These are phyloP conservation scores for Fusarium anthophilum DNA, from an alignment of 2,329 filamentous ascomycete species.

Conservation along the genomic window DNA sequence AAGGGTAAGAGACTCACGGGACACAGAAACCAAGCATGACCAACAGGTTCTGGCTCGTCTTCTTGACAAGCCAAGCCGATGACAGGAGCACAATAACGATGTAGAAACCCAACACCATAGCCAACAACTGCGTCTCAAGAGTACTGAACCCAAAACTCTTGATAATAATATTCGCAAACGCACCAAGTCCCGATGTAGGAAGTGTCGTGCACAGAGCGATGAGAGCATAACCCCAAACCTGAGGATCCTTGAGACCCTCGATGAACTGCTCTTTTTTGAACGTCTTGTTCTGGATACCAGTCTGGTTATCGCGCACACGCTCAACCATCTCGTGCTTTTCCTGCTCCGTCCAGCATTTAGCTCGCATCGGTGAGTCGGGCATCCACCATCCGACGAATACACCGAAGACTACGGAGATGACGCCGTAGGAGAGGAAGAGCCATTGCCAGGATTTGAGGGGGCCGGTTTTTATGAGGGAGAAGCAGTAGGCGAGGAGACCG, in stretches of 20 bases:
- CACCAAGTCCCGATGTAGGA: slow-evolving; percentile 76
- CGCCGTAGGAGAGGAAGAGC: slow-evolving; percentile 73
- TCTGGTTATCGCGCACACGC: slow-evolving; percentile 68
- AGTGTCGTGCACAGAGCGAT: slow-evolving; percentile 78
- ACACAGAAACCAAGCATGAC: slow-evolving; percentile 73
- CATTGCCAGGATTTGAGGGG: slow-evolving; percentile 73
- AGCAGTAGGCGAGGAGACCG: slow-evolving; percentile 74
- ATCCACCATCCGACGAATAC: slow-evolving; percentile 71
- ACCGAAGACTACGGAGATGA: slow-evolving; percentile 70
- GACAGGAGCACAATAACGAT: slow-evolving; percentile 76
- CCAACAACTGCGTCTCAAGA: slow-evolving; percentile 75
- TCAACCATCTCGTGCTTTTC: slow-evolving; percentile 73
- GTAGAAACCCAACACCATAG: slow-evolving; percentile 79
- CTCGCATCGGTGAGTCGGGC: slow-evolving; percentile 76
- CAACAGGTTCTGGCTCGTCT: slow-evolving; percentile 73
- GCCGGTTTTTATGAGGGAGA: slow-evolving; percentile 61
- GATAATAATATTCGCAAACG: slow-evolving; percentile 80
- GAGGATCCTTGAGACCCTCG: slow-evolving; percentile 69
- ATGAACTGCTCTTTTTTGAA: slow-evolving; percentile 58
- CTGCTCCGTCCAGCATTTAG: slow-evolving; percentile 73
- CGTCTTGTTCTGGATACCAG: slow-evolving; percentile 65
- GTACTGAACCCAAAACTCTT: slow-evolving; percentile 71
- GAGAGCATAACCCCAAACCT: slow-evolving; percentile 71
- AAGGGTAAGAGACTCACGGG: slow-evolving; percentile 54
- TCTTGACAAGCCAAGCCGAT: slow-evolving; percentile 74